A percentile compares a stretch with the other conserved stretches of the same genome.
Conservation (phyloP, 2,329 filamentous ascomycete species). For the Fonsecaea nubica region DNA sequence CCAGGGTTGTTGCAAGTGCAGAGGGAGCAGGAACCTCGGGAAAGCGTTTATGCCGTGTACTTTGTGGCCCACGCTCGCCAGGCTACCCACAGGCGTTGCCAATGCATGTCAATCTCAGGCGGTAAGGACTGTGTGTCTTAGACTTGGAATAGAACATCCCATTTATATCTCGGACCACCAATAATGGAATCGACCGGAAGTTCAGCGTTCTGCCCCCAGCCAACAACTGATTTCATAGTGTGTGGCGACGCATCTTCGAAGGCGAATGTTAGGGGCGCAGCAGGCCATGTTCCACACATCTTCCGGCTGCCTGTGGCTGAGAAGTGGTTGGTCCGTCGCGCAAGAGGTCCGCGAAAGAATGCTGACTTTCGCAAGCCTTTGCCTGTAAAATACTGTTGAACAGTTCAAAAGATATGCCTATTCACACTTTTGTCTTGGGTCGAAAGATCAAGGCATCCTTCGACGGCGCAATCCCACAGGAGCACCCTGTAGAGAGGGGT, state of each 20-base stretch:
- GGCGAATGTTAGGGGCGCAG: neutral
- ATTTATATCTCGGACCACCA: conserved; percentile 4
- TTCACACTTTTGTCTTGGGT: conserved; percentile 13
- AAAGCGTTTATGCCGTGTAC: conserved; percentile 18
- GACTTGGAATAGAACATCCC: conserved; percentile 4
- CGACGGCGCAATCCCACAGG: conserved; percentile 9
- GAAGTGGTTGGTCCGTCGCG: neutral
- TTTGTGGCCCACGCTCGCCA: neutral
- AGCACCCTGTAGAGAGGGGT: conserved; percentile 18
- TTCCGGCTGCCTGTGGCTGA: neutral
- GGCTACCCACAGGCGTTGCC: neutral
- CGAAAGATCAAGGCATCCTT: conserved; percentile 13
- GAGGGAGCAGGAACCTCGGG: neutral
- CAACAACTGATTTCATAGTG: neutral
- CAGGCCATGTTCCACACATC: neutral
- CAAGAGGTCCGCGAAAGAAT: neutral
- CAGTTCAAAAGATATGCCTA: neutral
- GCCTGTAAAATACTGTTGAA: conserved; percentile 6
- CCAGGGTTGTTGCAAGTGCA: neutral
- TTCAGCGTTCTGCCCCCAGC: neutral
- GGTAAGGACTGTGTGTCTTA: neutral
- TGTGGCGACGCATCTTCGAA: neutral
- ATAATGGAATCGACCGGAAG: neutral
- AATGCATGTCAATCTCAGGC: neutral
- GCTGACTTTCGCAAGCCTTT: neutral